A percentile compares a stretch with the other conserved stretches of the same genome.
These are phyloP conservation scores for Camptophora hylomeconis DNA, from an alignment of 2,329 filamentous ascomycete species.

Conservation along the genomic window DNA sequence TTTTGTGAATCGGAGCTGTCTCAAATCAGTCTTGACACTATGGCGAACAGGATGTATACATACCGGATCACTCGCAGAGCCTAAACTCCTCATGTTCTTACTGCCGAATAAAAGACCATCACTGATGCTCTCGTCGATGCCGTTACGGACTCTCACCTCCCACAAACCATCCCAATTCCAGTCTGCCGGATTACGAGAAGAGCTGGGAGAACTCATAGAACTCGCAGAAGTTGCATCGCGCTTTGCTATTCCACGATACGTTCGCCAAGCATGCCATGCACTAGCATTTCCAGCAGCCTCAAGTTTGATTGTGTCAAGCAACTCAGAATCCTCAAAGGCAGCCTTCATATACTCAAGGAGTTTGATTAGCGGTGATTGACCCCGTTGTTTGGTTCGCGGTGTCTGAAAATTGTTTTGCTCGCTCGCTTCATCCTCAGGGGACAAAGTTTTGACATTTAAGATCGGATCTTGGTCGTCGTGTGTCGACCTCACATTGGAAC, in stretches of 20 bases:
- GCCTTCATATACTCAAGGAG: conserved; percentile 63
- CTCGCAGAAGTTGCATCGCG: conserved; percentile 3
- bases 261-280: conserved; percentile 87
- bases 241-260: conserved; percentile 43
- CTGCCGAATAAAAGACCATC: conserved; percentile 65
- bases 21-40: conserved; percentile 4
- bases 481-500: too few species aligned
- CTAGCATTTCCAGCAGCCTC: conserved; percentile 78
- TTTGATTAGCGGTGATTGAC: conserved; percentile 6
- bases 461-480: too few species aligned
- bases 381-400: conserved; percentile 3
- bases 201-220: conserved; percentile 11
- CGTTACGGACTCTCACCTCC: conserved; percentile 75
- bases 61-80: conserved; percentile 40
- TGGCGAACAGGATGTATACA: conserved; percentile 52
- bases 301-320: conserved; percentile 67
- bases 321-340: conserved; percentile 62
- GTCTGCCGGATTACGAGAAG: conserved; percentile 50
- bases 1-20: conserved; percentile 44
- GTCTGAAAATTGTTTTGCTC: not conserved
- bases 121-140: conserved; percentile 61
- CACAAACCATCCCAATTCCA: conserved; percentile 99
- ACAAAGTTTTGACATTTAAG: too few species aligned
- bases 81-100: conserved; percentile 20
- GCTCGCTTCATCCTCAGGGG: not conserved